Base-by-base conservation (phyloP, 2,329 filamentous ascomycete genomes). In the Nannizzia gypsea region DNA sequence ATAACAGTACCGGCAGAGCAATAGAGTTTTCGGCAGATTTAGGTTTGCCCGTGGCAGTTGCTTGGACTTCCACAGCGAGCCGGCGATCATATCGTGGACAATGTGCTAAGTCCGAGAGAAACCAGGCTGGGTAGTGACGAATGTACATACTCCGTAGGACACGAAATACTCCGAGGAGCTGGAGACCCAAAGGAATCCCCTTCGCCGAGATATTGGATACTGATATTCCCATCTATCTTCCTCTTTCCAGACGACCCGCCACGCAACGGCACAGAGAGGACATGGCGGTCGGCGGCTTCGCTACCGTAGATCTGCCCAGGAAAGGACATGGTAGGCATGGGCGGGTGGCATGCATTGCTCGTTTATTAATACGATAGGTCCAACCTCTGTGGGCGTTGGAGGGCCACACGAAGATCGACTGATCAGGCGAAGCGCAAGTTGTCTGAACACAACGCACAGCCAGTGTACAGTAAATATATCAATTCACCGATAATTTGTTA, bases 11-110 rank as follows among this genome's bases (percentile, higher is more conserved):
- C 50, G 50, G 50, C 50, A 54, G 50, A 34, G 50, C 50, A 54
- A 54, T 54, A 54, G 20, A 54, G 50, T 54, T 54, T 54, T 54
- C 50, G 50, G 50, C 50, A 54, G 50, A 54, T 54, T 54, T 54
- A 54, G 50, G 50, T 54, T 52, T 54, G 24, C 50, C 50, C 50
- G 50, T 54, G 50, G 50, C 50, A 54, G 28, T 54, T 54, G 28
- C 28, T 54, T 54, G 26, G 26, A 26, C 15, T 54, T 54, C 50
- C 50, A 54, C 28, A 31, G 50, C 28, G 15, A 54, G 50, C 50
- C 50, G 26, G 50, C 50, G 50, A 54, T 54, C 50, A 54, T 34
- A 17, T 34, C 26, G 50, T 54, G 50, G 50, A n/a, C n/a, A 15
- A 17, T n/a, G 15, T 17, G n/a, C n/a, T 42, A 42, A 42, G 11